A percentile compares a stretch with the other conserved stretches of the same genome.
Conservation (phyloP, 2,329 filamentous ascomycete genomes). For the Ceratocystis smalleyi region DNA sequence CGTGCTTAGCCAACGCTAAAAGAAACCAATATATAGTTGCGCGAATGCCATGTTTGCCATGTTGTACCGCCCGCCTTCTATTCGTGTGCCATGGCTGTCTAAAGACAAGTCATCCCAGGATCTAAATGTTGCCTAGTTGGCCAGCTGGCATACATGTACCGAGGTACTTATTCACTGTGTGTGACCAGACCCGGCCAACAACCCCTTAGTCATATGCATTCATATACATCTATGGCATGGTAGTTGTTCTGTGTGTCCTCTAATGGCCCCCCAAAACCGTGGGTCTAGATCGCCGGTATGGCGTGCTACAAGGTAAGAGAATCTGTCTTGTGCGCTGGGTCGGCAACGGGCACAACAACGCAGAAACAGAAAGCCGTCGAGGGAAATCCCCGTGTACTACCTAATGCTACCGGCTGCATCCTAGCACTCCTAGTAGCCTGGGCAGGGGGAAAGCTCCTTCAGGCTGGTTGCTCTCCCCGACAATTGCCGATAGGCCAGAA, state of each 20-base stretch:
- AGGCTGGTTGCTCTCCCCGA: neutral
- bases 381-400: neutral
- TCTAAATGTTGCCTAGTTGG: neutral
- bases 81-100: neutral
- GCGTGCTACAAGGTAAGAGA: neutral
- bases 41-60: neutral
- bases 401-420: neutral
- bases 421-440: neutral
- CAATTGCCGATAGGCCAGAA: neutral
- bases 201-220: neutral
- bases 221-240: neutral
- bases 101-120: neutral
- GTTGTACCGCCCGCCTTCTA: neutral
- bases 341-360: neutral
- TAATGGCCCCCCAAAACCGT: neutral
- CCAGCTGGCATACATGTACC: slow-evolving; percentile 1
- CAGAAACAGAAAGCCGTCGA: neutral
- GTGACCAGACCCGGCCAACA: no score
- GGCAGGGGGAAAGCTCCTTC: neutral
- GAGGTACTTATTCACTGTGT: neutral
- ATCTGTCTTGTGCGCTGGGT: neutral
- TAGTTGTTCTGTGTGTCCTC: neutral
- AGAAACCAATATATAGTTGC: neutral
- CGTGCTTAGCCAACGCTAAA: neutral
- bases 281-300: neutral